Evolutionary conservation across 192 early-diverging fungal species (phyloP).

Genomic region (Oehlia diaphana): DNA sequence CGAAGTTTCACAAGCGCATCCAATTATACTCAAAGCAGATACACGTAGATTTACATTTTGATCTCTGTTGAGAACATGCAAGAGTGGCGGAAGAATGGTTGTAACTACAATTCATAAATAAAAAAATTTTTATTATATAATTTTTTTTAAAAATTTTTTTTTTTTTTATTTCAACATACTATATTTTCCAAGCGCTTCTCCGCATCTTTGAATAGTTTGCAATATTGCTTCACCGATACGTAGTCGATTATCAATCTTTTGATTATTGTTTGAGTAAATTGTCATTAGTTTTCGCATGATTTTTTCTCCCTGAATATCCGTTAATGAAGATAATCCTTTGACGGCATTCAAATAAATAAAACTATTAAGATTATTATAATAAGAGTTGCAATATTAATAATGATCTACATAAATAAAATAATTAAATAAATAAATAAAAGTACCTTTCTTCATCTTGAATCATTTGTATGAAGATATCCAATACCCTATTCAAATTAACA

Average conservation of each 20-base stretch:
- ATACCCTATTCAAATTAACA: slow-evolving; percentile 59
- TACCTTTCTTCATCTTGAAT: slow-evolving; percentile 78
- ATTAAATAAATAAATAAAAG: not conserved
- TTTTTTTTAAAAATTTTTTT: not conserved
- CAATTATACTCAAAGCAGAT: slow-evolving; percentile 68
- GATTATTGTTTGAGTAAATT: slow-evolving; percentile 59
- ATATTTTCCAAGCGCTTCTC: slow-evolving; percentile 79
- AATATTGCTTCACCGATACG: slow-evolving; percentile 86
- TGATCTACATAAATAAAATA: not conserved
- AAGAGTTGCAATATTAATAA: slow-evolving; percentile 14
- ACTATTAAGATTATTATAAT: slow-evolving; percentile 39
- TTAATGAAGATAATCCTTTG: slow-evolving; percentile 78
- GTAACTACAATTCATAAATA: not conserved
- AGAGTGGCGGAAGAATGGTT: slow-evolving; percentile 31
- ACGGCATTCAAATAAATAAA: slow-evolving; percentile 94
- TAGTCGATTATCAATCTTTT: slow-evolving; percentile 67
- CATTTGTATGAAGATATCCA: slow-evolving; percentile 79
- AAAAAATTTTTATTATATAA: no score
- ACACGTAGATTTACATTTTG: slow-evolving; percentile 42
- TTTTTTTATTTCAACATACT: slow-evolving; percentile 6
- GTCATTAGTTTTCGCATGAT: slow-evolving; percentile 67
- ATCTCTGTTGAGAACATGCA: slow-evolving; percentile 37
- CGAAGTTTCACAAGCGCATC: slow-evolving; percentile 68
- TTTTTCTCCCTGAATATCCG: slow-evolving; percentile 73
- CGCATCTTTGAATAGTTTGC: slow-evolving; percentile 82